Evolutionary conservation across 176 grass and related monocot species (phyloP).

Genomic region (Carex myosuroides): DNA sequence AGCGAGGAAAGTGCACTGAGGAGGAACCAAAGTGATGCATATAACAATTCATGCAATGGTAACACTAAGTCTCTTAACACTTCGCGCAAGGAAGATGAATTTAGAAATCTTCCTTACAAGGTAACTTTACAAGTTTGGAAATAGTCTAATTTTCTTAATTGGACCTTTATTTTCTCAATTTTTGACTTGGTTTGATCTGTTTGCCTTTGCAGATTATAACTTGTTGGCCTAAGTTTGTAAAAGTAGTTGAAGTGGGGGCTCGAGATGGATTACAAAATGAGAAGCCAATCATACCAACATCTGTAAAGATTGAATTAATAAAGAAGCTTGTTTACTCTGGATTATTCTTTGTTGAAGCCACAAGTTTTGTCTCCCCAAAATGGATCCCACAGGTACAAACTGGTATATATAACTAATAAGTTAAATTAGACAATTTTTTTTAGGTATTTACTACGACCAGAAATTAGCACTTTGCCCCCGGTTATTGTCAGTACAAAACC

Average conservation of each 20-base stretch:
- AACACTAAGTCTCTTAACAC: slow-evolving; percentile 19
- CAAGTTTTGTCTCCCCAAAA: slow-evolving; percentile 99
- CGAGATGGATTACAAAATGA: slow-evolving; percentile 91
- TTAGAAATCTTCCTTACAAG: slow-evolving; percentile 62
- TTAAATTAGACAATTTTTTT: neutral
- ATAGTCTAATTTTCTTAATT: neutral
- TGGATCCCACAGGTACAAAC: slow-evolving; percentile 85
- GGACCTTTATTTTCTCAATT: neutral
- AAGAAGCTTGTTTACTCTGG: slow-evolving; percentile 68
- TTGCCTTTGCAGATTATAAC: slow-evolving; percentile 43
- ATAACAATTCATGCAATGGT: slow-evolving; percentile 22
- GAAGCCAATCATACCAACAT: slow-evolving; percentile 54
- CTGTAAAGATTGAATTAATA: slow-evolving; percentile 88
- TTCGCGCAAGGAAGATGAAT: slow-evolving; percentile 38
- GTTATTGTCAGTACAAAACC: neutral
- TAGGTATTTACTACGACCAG: neutral
- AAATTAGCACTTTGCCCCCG: neutral
- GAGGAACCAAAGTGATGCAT: slow-evolving; percentile 17
- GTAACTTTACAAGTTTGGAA: slow-evolving; percentile 22
- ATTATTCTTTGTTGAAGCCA: slow-evolving; percentile 76
- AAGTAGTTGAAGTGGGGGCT: slow-evolving; percentile 90
- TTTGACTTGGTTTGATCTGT: slow-evolving; percentile 1
- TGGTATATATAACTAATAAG: neutral
- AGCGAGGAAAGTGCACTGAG: slow-evolving; percentile 32
- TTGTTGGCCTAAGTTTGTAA: slow-evolving; percentile 67